These are phyloP conservation scores for Saccharomyces eubayanus DNA, from an alignment of 805 yeast species.

Conservation along the genomic window DNA sequence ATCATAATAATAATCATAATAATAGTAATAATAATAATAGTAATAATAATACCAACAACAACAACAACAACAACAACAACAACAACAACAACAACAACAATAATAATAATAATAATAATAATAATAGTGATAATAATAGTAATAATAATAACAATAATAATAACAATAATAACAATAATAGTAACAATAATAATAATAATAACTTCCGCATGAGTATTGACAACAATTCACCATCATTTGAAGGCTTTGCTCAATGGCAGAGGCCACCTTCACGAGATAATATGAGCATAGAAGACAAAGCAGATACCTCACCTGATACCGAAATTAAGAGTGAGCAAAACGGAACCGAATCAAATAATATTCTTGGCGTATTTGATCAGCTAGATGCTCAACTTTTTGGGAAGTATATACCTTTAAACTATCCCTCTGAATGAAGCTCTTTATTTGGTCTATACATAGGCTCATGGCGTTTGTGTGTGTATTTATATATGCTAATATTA, in stretches of 20 bases:
- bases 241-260: background rate
- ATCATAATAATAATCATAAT: background rate
- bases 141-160: background rate
- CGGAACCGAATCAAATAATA: slow-evolving; percentile 22
- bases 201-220: background rate
- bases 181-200: background rate
- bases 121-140: background rate
- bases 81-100: background rate
- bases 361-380: slow-evolving; percentile 80
- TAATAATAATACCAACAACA: background rate
- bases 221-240: background rate
- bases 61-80: background rate
- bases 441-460: background rate
- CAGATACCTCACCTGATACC: background rate
- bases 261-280: slow-evolving; percentile 2
- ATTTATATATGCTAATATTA: background rate
- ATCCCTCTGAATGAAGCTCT: background rate
- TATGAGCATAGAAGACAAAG: background rate
- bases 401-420: slow-evolving; percentile 33
- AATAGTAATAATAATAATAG: background rate
- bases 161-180: background rate
- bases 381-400: slow-evolving; percentile 83
- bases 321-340: background rate
- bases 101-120: background rate
- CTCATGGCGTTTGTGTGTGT: background rate